Evolutionary conservation across 2,329 filamentous ascomycete genomes (phyloP).

Genomic region (Aphanocladium album): DNA sequence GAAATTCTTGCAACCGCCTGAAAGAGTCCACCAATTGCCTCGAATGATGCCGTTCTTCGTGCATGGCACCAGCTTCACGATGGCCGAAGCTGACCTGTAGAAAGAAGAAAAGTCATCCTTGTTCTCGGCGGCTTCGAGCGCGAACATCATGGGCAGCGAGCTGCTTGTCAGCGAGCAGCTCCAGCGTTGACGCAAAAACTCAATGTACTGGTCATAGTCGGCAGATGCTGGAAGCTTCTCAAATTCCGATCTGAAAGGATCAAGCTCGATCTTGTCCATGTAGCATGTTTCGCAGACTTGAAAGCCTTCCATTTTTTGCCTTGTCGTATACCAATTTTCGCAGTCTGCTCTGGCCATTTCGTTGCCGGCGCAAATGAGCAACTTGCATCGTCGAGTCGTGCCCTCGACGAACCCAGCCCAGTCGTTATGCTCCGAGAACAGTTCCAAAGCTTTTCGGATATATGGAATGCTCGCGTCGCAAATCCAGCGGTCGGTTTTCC

Average conservation of each 20-base stretch:
- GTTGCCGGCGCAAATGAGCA: conserved; percentile 27
- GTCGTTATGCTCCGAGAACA: conserved; percentile 20
- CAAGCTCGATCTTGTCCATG: conserved; percentile 28
- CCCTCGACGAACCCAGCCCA: conserved; percentile 27
- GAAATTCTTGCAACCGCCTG: conserved; percentile 19
- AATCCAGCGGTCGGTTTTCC: conserved; percentile 25
- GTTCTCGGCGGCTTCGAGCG: conserved; percentile 22
- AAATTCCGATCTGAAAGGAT: conserved; percentile 25
- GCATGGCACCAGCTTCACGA: conserved; percentile 23
- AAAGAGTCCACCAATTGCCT: conserved; percentile 31
- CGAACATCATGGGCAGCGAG: conserved; percentile 20
- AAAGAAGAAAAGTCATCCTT: conserved; percentile 25
- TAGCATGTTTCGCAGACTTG: conserved; percentile 31
- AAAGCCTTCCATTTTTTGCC: conserved; percentile 22
- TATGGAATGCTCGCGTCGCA: conserved; percentile 28
- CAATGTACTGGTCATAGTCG: conserved; percentile 22
- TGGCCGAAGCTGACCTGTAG: conserved; percentile 19
- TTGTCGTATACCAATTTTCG: conserved; percentile 24
- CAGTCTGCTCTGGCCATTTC: conserved; percentile 15
- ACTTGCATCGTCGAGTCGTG: conserved; percentile 18
- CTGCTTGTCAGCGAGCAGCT: conserved; percentile 22
- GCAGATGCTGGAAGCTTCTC: conserved; percentile 15
- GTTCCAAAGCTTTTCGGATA: conserved; percentile 17
- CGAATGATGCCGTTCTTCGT: conserved; percentile 23
- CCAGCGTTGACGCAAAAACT: conserved; percentile 19